Base-by-base conservation (phyloP, 2,329 filamentous ascomycete species). In the Trichophyton verrucosum region DNA sequence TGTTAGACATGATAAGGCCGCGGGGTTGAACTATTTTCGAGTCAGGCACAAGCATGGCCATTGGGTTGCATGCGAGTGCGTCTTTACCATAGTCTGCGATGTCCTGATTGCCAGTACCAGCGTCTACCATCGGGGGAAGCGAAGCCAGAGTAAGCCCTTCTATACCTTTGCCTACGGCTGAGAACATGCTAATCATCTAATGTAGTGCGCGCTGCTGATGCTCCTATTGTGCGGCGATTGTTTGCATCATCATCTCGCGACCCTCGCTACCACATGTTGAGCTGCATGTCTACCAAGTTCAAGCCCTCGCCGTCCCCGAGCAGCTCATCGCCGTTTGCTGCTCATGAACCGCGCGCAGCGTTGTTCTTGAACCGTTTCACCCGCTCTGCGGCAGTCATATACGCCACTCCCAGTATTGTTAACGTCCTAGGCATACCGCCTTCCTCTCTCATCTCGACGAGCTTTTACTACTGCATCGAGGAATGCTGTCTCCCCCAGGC, bases 331-430 rank as follows among this genome's bases (percentile, higher is more conserved):
- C 44, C 44, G 4, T 20, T 22, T 47, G 44, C n/a, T 13, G 20
- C 17, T 11, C 86, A 89, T 65, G 90, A 95, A 71, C 89, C 89
- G 7, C 82, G 90, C 46, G 90, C 89, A 2, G 89, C 90, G 17
- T 78, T 95, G 3, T 94, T 95, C 65, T 77, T 95, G 24, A 95
- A 95, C 68, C 82, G 90, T 13, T 95, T 95, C 70, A 92, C 89
- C 2, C 81, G 89, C 15, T 91, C 88, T 5, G 77, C 92, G 61
- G 87, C 86, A 22, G 84, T 95, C 69, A 91, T 95, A 87, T 95
- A 91, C 72, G 88, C 88, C 11, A 95, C 90, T 0, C 86, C 85
- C 66, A 86, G 88, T 1, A 81, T 95, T 27, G 76, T 83, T 20
- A 81, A 85, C n/a, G 86, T 95, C 61, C 80, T 95, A 22, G 89